Conservation (phyloP, 2,329 filamentous ascomycete genomes). For the Tothia fuscella region DNA sequence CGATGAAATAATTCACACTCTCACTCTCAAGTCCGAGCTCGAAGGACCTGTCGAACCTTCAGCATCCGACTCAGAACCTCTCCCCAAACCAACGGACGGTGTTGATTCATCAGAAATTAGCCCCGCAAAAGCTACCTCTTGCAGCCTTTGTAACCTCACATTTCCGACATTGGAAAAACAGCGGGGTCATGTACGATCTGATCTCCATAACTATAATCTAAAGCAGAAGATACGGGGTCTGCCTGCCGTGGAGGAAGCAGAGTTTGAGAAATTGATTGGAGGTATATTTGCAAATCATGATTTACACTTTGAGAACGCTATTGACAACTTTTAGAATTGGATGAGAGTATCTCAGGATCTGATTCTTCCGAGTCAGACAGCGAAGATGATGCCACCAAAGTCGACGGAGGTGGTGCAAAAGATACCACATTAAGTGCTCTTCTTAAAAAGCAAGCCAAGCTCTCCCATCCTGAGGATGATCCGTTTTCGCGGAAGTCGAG, state of each 20-base stretch:
- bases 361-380: slow-evolving; percentile 60
- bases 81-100: slow-evolving; percentile 11
- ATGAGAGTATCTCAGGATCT: slow-evolving; percentile 87
- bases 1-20: slow-evolving; percentile 54
- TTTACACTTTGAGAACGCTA: too few species aligned
- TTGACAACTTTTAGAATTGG: too few species aligned
- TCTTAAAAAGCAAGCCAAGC: slow-evolving; percentile 69
- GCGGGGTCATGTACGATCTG: slow-evolving; percentile 73
- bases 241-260: slow-evolving; percentile 59
- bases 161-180: slow-evolving; percentile 71
- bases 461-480: slow-evolving; percentile 44
- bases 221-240: slow-evolving; percentile 76
- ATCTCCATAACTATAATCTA: slow-evolving; percentile 87
- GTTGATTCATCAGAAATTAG: neutral
- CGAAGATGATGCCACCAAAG: slow-evolving; percentile 47
- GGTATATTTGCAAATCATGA: too few species aligned
- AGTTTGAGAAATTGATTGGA: slow-evolving; percentile 78
- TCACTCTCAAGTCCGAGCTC: slow-evolving; percentile 43
- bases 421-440: slow-evolving; percentile 64
- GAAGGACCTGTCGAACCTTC: slow-evolving; percentile 14
- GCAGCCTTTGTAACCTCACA: slow-evolving; percentile 62
- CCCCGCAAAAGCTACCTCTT: slow-evolving; percentile 52
- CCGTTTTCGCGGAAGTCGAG: slow-evolving; percentile 35
- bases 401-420: slow-evolving; percentile 39
- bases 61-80: slow-evolving; percentile 25